These are phyloP conservation scores for Colletotrichum filicis DNA, from an alignment of 2,329 filamentous ascomycete genomes.

Conservation along the genomic window DNA sequence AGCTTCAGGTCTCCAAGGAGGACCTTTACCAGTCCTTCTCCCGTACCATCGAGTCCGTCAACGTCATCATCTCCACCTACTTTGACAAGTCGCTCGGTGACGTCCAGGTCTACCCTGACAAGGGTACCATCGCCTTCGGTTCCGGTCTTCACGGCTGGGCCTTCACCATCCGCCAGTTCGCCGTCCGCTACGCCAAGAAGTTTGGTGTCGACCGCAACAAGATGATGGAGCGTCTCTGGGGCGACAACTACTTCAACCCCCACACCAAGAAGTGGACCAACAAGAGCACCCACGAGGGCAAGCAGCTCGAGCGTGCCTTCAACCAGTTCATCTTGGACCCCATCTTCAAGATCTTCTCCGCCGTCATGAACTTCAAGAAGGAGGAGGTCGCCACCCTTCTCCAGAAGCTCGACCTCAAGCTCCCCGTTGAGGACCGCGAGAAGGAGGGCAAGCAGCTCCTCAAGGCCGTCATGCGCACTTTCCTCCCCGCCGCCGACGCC, in stretches of 20 bases:
- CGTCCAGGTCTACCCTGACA: conserved; percentile 97
- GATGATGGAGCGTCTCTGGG: conserved; percentile 99
- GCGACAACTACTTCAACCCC: conserved; percentile 99
- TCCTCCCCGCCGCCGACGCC: conserved; percentile 97
- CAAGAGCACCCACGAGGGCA: conserved; percentile 82
- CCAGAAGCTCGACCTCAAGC: conserved; percentile 96
- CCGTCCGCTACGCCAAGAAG: conserved; percentile 97
- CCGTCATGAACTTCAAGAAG: conserved; percentile 99
- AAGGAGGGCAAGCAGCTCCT: conserved; percentile 98
- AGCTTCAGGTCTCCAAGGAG: conserved; percentile 98
- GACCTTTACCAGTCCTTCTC: conserved; percentile 99
- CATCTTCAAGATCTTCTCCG: conserved; percentile 98
- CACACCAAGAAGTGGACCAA: conserved; percentile 99
- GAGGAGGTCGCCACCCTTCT: conserved; percentile 87
- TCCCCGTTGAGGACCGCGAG: conserved; percentile 84
- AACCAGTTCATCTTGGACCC: conserved; percentile 99
- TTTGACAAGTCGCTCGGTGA: conserved; percentile 97
- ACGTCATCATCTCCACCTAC: conserved; percentile 99
- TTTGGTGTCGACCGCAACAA: conserved; percentile 99
- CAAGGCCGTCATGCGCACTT: conserved; percentile 98
- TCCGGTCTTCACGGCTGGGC: conserved; percentile 99
- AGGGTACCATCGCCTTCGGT: conserved; percentile 98
- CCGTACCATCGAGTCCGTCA: conserved; percentile 99
- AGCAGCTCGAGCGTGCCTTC: conserved; percentile 96
- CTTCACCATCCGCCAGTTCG: conserved; percentile 99